phyloP scores from a whole-genome alignment of 2,329 filamentous ascomycete species.

The Pyricularia sp. region DNA sequence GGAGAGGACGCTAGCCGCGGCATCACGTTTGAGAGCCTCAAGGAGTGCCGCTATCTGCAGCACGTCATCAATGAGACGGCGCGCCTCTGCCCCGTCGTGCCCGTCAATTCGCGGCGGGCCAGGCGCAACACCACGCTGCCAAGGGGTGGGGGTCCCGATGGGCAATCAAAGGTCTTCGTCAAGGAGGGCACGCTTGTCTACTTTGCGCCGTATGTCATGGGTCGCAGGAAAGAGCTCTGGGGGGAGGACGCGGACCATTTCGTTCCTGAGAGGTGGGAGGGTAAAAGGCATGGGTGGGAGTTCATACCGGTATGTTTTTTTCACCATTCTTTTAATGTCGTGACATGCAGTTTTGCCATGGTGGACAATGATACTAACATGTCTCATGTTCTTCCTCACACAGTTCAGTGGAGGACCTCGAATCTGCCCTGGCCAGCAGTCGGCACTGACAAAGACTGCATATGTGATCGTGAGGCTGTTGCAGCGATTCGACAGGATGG shows the following conservation, averaged over 20 bases:
- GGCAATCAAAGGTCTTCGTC: conserved; percentile 32
- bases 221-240: conserved; percentile 12
- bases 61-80: conserved; percentile 15
- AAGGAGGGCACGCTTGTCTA: conserved; percentile 27
- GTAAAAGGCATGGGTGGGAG: background rate
- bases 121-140: conserved; percentile 30
- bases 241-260: conserved; percentile 8
- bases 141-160: conserved; percentile 33
- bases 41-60: conserved; percentile 12
- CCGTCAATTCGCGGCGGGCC: conserved; percentile 10
- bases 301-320: background rate
- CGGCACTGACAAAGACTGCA: conserved; percentile 2
- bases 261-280: conserved; percentile 8
- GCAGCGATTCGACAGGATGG: conserved; percentile 1
- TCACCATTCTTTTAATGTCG: background rate
- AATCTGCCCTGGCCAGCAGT: conserved; percentile 5
- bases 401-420: conserved; percentile 7
- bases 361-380: background rate
- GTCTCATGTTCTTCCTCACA: background rate
- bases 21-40: conserved; percentile 12
- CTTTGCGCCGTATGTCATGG: conserved; percentile 26
- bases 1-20: background rate
- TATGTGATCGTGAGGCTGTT: conserved; percentile 2
- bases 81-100: conserved; percentile 13
- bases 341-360: no score